Percentiles rank a stretch among this genome's conserved stretches.
These are phyloP conservation scores for Sclerotiophoma versabilis DNA, from an alignment of 2,329 filamentous ascomycete species.

Conservation along the genomic window DNA sequence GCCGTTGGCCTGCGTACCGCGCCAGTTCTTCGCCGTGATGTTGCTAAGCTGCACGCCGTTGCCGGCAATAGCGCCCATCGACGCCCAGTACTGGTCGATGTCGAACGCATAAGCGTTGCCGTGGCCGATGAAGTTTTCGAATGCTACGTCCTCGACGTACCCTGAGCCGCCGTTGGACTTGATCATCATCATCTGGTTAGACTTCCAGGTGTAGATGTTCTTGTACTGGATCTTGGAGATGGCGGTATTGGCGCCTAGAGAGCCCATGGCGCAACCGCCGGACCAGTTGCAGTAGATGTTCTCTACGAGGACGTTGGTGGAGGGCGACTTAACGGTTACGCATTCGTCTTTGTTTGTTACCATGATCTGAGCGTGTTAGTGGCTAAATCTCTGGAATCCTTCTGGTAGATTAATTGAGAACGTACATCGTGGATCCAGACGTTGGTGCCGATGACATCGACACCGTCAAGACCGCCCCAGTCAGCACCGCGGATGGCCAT, in stretches of 20 bases:
- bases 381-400: no score
- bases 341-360: constrained; percentile 70
- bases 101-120: constrained; percentile 65
- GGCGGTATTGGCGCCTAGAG: constrained; percentile 57
- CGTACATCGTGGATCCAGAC: constrained; percentile 64
- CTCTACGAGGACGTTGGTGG: constrained; percentile 64
- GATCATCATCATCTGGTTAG: constrained; percentile 70
- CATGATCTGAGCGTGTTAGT: constrained; percentile 49
- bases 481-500: constrained; percentile 62
- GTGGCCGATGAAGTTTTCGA: constrained; percentile 68
- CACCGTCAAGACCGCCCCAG: constrained; percentile 62
- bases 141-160: constrained; percentile 57
- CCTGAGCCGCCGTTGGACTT: constrained; percentile 67
- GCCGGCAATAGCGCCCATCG: constrained; percentile 53
- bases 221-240: constrained; percentile 62
- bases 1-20: constrained; percentile 61
- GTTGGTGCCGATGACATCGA: constrained; percentile 63
- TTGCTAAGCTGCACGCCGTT: constrained; percentile 61
- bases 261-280: constrained; percentile 66
- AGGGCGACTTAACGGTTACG: constrained; percentile 60
- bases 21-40: constrained; percentile 64
- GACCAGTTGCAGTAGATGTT: constrained; percentile 68
- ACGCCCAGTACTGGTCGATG: constrained; percentile 62
- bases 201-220: constrained; percentile 65
- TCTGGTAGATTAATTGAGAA: no score